These are phyloP conservation scores for Xylariaceae sp. DNA, from an alignment of 2,329 filamentous ascomycete species.

Conservation along the genomic window DNA sequence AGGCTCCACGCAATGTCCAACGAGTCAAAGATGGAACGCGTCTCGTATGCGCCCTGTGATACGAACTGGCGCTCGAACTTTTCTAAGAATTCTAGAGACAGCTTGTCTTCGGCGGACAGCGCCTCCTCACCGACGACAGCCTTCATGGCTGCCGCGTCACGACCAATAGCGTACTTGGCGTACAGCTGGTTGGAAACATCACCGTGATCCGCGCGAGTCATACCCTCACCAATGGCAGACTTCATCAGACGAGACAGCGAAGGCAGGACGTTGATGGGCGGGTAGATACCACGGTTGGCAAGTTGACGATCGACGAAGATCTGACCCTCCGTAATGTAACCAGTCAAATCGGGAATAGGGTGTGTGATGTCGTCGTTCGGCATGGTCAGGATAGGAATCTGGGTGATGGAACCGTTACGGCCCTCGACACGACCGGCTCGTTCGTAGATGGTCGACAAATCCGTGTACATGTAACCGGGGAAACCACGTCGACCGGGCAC, in stretches of 20 bases:
- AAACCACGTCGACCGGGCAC: slow-evolving; percentile 98
- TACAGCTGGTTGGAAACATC: slow-evolving; percentile 99
- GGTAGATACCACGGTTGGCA: slow-evolving; percentile 95
- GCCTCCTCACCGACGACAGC: slow-evolving; percentile 98
- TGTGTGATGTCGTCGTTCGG: slow-evolving; percentile 99
- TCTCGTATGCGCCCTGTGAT: slow-evolving; percentile 85
- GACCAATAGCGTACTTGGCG: slow-evolving; percentile 98
- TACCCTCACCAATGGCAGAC: slow-evolving; percentile 95
- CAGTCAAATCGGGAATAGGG: slow-evolving; percentile 96
- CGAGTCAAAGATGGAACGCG: slow-evolving; percentile 84
- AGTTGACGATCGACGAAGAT: slow-evolving; percentile 95
- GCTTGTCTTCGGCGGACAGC: slow-evolving; percentile 90
- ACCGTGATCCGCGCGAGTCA: slow-evolving; percentile 93
- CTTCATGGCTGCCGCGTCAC: slow-evolving; percentile 98
- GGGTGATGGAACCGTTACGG: slow-evolving; percentile 96
- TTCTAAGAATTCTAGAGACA: slow-evolving; percentile 95
- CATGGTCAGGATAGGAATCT: slow-evolving; percentile 99
- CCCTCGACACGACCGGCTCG: slow-evolving; percentile 95
- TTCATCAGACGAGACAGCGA: slow-evolving; percentile 99
- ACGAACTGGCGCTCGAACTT: slow-evolving; percentile 98
- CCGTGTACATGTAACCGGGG: slow-evolving; percentile 99
- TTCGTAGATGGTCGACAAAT: slow-evolving; percentile 99
- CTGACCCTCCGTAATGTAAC: slow-evolving; percentile 98
- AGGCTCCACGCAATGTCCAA: slow-evolving; percentile 95
- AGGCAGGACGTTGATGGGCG: slow-evolving; percentile 96